Base-by-base conservation (phyloP, 2,329 filamentous ascomycete species). In the Fusarium buharicum region DNA sequence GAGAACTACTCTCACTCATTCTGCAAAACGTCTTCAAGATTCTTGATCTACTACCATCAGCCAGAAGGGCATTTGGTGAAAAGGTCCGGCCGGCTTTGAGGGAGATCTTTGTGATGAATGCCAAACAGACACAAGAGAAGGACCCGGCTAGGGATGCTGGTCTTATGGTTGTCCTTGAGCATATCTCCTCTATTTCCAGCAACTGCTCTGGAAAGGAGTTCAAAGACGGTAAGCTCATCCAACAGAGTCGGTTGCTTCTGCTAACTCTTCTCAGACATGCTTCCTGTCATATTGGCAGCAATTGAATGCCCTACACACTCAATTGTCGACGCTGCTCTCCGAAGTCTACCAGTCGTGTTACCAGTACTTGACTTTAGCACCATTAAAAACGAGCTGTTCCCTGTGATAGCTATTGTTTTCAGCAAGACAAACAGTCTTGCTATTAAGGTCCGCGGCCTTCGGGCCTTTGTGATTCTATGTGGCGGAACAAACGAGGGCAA, bases 371-470 rank as follows among this genome's bases (percentile, higher is more conserved):
- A 99, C 76, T 98, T 97, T 68, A 96, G 90, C 66, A 98, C 94
- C 0, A 93, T 97, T 70, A 99, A 98, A 76, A 95, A 96, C 69
- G 94, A 98, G 62, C 84, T 99, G 1, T 99, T 99, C 74, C 95
- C 95, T 0, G 88, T 96, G 1, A 91, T 99, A 62, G 92, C 94
- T 2, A 80, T 84, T 9, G 95, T 97, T 0, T 99, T 99, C 73
- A 93, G 90, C 68, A 94, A 91, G 73, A 99, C 95, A 1, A 96
- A 87, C 73, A 97, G 93, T 73, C 84, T 99, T 52, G 91, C 90
- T 6, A 98, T 99, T 79, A 99, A 99, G 76, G 90, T 98, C 30
- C 87, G 93, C 27, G 93, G 93, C 5, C 79, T 98, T 27, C 92
- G 97, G 74, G 93, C 95, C 7, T 94, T 99, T 70, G 88, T 90